Evolutionary conservation across 2,329 filamentous ascomycete species (phyloP), one percentile per base, ranked within the genome.

Genomic region (Myriosclerotinia duriaeana): DNA sequence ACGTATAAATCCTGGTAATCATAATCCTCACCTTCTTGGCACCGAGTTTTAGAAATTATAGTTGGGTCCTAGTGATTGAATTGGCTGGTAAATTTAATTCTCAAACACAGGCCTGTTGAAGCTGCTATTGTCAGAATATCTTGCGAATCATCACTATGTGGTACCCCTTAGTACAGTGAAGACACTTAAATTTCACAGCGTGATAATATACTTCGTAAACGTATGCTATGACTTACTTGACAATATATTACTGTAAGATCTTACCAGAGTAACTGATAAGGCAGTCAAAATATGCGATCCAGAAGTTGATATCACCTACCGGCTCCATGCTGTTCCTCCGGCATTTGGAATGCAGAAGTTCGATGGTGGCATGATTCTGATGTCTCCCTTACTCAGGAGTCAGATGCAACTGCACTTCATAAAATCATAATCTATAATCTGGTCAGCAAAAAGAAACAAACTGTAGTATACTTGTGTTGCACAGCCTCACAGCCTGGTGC

Each of bases 21-120:
- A 14, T 52, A 26, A 50, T 61, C 58, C n/a, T 61, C 58, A 34
- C 52, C 61, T 14, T 46, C 61, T 64, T 64, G 38, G 61, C 61
- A 52, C 44, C 14, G 4, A 50, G 2, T 38, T 17, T 1, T 38
- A 30, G 1, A 60, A 36, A 60, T 50, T 50, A 50, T 38, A 12
- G 17, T 64, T 38, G 22, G 14, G 15, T 64, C 26, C 50, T 46
- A 22, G 36, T 44, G 12, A 55, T 56, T 34, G 53, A 44, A 54
- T 44, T 64, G 61, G 58, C 20, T 61, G 58, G 15, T 40, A 40
- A 26, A 61, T 61, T 61, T 50, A 61, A 22, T 50, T 26, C 58
- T 61, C 58, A 61, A 61, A 61, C 58, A 36, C 58, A 38, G 44
- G 34, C 34, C 44, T 34, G 58, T 61, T 40, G 44, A 40, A 50